These are phyloP conservation scores for Mrakia gelida DNA, from an alignment of 768 basidiomycete genomes.

Conservation along the genomic window DNA sequence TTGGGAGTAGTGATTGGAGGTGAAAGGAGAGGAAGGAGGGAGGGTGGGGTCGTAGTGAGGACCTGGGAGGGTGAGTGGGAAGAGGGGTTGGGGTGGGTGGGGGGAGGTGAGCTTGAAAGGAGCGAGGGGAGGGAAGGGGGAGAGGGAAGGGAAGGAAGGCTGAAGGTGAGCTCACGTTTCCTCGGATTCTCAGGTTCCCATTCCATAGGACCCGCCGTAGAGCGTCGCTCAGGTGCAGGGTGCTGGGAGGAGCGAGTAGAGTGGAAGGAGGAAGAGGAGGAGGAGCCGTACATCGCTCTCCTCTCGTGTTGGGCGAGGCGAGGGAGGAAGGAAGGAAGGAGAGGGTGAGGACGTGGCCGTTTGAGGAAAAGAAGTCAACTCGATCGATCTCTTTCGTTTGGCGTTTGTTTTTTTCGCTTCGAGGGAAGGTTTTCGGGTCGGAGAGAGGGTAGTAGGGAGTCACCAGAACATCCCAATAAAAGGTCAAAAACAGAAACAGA, in stretches of 20 bases:
- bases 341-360: no score
- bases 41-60: slow-evolving; percentile 24
- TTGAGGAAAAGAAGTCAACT: not conserved
- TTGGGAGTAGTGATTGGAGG: not conserved
- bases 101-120: not conserved
- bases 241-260: no score
- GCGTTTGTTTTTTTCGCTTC: not conserved
- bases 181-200: slow-evolving; percentile 14
- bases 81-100: not conserved
- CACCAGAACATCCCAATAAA: slow-evolving; percentile 3
- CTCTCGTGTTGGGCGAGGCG: not conserved
- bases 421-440: not conserved
- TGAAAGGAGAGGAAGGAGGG: not conserved
- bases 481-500: not conserved
- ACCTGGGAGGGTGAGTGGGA: not conserved
- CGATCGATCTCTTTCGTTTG: not conserved
- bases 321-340: not conserved
- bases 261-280: not conserved
- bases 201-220: slow-evolving; percentile 29
- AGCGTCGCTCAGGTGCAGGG: not conserved
- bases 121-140: not conserved
- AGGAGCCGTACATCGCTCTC: slow-evolving; percentile 8
- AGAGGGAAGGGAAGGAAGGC: not conserved
- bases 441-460: not conserved
- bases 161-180: slow-evolving; percentile 16